phyloP scores from a whole-genome alignment of 2,329 filamentous ascomycete genomes.

The Stachybotrys chartarum region DNA sequence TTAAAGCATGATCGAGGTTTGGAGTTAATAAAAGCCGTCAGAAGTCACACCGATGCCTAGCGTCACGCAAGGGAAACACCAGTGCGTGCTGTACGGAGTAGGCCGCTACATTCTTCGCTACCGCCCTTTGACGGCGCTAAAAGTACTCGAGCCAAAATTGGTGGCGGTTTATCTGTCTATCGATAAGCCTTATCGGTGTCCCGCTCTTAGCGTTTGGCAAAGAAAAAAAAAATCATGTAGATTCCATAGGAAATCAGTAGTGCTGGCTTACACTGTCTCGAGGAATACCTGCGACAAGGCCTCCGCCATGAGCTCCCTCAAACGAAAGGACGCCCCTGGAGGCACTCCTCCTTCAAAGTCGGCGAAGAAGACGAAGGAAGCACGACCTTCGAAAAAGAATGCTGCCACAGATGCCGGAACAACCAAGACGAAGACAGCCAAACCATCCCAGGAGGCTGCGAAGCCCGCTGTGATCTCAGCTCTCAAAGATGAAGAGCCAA shows the following conservation, averaged over 20 bases:
- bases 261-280: neutral
- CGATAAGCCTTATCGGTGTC: conserved; percentile 1
- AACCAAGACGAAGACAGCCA: conserved; percentile 18
- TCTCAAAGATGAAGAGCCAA: conserved; percentile 71
- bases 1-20: neutral
- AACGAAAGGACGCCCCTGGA: conserved; percentile 51
- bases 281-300: conserved; percentile 12
- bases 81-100: no score
- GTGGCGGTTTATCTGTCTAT: conserved; percentile 1
- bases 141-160: conserved; percentile 8
- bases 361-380: conserved; percentile 36
- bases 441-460: conserved; percentile 18
- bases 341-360: conserved; percentile 42
- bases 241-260: neutral
- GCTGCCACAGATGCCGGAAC: conserved; percentile 20
- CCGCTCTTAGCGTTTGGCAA: neutral
- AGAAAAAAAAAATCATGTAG: neutral
- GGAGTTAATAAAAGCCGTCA: neutral
- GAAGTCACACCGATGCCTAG: neutral
- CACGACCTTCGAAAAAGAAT: conserved; percentile 41
- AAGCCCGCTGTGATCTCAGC: conserved; percentile 34
- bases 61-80: neutral
- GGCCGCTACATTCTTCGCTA: no score
- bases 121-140: neutral
- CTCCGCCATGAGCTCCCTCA: conserved; percentile 46